These are phyloP conservation scores for Penicillium nucicola DNA, from an alignment of 495 filamentous ascomycete genomes.

Conservation along the genomic window DNA sequence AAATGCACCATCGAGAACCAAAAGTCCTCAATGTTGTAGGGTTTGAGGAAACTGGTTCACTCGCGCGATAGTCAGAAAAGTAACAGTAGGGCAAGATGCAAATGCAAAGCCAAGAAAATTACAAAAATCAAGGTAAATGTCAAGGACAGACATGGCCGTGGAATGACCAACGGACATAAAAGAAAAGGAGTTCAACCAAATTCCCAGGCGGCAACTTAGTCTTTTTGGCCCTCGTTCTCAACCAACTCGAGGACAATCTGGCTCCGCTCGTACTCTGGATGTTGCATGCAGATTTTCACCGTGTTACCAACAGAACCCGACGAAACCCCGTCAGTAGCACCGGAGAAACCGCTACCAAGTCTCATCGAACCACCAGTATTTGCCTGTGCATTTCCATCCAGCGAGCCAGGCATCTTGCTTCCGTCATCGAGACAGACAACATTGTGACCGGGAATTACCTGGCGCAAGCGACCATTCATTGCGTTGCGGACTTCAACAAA, in stretches of 20 bases:
- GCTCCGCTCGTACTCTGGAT: constrained; percentile 75
- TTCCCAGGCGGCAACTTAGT: constrained; percentile 30
- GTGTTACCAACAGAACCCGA: constrained; percentile 44
- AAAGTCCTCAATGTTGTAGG: neutral
- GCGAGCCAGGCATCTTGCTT: constrained; percentile 43
- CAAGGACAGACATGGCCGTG: neutral
- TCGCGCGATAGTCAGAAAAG: neutral
- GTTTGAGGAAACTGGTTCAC: neutral
- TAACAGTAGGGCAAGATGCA: neutral
- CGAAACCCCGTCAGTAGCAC: constrained; percentile 26
- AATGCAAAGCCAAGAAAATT: neutral
- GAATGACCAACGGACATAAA: neutral
- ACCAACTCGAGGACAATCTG: constrained; percentile 91
- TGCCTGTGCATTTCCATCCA: constrained; percentile 21
- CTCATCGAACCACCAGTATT: constrained; percentile 23
- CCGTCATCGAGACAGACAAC: constrained; percentile 88
- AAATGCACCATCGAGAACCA: neutral
- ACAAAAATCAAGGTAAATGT: neutral
- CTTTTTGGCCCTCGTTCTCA: constrained; percentile 89
- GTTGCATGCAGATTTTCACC: constrained; percentile 93
- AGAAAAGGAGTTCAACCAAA: neutral
- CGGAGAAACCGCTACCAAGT: constrained; percentile 22
- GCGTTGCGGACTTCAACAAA: constrained; percentile 97
- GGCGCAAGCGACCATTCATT: constrained; percentile 86
- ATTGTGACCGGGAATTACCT: constrained; percentile 89